Evolutionary conservation across 2,329 filamentous ascomycete species (phyloP).

Genomic region (Colletotrichum agaves): DNA sequence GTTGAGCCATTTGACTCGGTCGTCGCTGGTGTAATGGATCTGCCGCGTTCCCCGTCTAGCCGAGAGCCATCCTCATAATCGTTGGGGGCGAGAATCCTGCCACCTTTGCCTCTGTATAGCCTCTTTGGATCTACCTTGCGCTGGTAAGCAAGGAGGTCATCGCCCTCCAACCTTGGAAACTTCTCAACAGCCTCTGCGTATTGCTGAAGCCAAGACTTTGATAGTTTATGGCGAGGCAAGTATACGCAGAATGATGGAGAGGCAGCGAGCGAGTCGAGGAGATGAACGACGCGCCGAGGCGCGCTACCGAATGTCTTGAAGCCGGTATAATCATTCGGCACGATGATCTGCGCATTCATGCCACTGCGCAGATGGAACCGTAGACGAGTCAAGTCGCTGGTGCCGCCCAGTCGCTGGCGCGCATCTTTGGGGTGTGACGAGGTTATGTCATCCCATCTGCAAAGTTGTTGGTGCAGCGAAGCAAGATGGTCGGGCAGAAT

Average conservation of each 20-base stretch:
- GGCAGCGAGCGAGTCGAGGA: background rate
- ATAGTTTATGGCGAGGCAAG: background rate
- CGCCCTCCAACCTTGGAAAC: conserved; percentile 1
- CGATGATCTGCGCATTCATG: conserved; percentile 6
- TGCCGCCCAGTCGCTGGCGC: background rate
- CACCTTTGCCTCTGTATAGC: conserved; percentile 21
- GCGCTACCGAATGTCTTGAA: background rate
- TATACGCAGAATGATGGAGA: conserved; percentile 9
- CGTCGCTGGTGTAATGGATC: background rate
- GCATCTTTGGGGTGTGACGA: background rate
- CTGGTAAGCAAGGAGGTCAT: conserved; percentile 2
- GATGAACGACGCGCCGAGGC: background rate
- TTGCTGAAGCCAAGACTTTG: background rate
- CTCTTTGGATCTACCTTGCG: conserved; percentile 16
- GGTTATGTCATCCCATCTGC: background rate
- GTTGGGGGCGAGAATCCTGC: background rate
- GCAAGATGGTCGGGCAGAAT: conserved; percentile 4
- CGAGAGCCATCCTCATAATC: too few relatives aligned
- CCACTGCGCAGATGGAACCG: conserved; percentile 11
- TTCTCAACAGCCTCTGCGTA: background rate
- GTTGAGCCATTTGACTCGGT: conserved; percentile 4
- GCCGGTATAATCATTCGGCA: background rate
- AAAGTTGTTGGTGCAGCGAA: conserved; percentile 3
- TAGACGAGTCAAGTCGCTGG: background rate
- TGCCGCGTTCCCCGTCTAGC: background rate